Evolutionary conservation across 2,329 filamentous ascomycete genomes (phyloP), one percentile per base, ranked within the genome.

Genomic region (Magnaporthiopsis rhizophila): DNA sequence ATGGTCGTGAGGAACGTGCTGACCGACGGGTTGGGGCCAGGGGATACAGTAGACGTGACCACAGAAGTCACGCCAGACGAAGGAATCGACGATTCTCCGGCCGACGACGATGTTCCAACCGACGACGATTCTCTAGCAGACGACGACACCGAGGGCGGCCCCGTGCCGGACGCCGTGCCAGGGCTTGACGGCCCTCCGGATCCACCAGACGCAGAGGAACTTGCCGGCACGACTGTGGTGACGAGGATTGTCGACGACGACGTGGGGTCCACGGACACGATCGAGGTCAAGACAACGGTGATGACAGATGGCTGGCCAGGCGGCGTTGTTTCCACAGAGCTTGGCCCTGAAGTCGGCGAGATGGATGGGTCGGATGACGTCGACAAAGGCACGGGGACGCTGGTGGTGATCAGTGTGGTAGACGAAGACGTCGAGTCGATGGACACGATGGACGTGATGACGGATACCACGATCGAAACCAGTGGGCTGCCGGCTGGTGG

Each of bases 371-470:
- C 26, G 12, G 62, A 26, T 11, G 62, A 26, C 2, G 56, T 28
- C 8, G 32, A 26, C 15, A 36, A 12, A 4, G 28, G 24, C 6
- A 36, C 58, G 3, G 32, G 28, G 18, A 60, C 21, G 59, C 32
- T 38, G 53, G 58, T 63, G 18, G 62, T 63, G 32, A 59, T n/a
- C 1, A 58, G 34, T 15, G 62, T 63, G 18, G 53, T 38, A 13
- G 56, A 59, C 11, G 56, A 50, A 21, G 62, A 63, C 13, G 32
- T 58, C n/a, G 62, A 56, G n/a, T 63, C 38, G 2, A 63, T 26
- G 24, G 62, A 63, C 5, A 63, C 62, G 24, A 58, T 63, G 18
- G 62, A 63, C 3, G 62, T 63, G 15, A 63, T 21, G 34, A 63
- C 62, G 6, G 58, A 60, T 7, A 60, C 58, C 28, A 60, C 58